Conservation (phyloP, 2,329 filamentous ascomycete species). For the Aureobasidium sp. region DNA sequence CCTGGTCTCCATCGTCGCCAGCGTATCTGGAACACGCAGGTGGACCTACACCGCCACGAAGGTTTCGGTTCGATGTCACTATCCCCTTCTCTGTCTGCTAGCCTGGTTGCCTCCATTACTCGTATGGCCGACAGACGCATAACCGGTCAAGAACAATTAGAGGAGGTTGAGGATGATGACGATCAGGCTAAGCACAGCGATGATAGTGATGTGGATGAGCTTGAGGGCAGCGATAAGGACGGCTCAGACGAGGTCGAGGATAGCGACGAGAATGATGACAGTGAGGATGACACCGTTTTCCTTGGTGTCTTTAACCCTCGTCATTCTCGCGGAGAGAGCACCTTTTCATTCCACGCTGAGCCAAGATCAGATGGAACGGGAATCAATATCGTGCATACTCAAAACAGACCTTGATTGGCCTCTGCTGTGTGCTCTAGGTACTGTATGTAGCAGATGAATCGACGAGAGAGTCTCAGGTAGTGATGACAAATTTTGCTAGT, state of each 20-base stretch:
- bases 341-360: not conserved
- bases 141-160: not conserved
- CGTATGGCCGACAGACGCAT: not conserved
- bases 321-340: conserved; percentile 2
- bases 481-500: no score
- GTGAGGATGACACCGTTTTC: not conserved
- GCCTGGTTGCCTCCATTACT: not conserved
- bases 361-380: not conserved
- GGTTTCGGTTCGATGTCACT: not conserved
- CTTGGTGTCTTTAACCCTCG: not conserved
- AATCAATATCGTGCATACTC: not conserved
- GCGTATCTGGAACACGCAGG: conserved; percentile 1
- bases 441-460: no score
- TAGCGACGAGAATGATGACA: not conserved
- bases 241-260: not conserved
- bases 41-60: not conserved
- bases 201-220: not conserved
- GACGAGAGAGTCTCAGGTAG: no score
- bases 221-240: not conserved
- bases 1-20: not conserved
- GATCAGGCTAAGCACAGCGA: not conserved
- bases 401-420: no score
- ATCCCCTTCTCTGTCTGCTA: not conserved
- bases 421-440: no score
- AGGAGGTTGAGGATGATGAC: not conserved